Evolutionary conservation across 768 basidiomycete species (phyloP).

Genomic region (Boletus coccyginus): DNA sequence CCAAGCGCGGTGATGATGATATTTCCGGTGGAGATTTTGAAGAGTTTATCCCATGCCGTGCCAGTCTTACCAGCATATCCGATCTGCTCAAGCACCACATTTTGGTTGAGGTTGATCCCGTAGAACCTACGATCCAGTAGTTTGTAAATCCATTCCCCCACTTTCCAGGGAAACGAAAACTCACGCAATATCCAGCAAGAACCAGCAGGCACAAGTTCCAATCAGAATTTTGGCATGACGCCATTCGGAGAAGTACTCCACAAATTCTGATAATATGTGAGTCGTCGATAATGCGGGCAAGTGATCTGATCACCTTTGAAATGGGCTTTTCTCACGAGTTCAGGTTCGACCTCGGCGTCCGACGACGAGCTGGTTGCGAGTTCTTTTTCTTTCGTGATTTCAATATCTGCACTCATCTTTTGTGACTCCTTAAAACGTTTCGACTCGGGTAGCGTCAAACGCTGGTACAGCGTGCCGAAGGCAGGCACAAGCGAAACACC

Average conservation of each 20-base stretch:
- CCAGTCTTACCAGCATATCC: conserved; percentile 60
- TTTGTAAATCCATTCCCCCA: neutral
- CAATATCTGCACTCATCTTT: conserved; percentile 21
- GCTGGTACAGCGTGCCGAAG: conserved; percentile 71
- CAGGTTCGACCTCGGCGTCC: conserved; percentile 9
- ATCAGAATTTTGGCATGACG: conserved; percentile 63
- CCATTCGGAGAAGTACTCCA: conserved; percentile 71
- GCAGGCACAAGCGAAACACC: conserved; percentile 77
- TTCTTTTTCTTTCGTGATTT: conserved; percentile 27
- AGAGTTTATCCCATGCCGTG: conserved; percentile 61
- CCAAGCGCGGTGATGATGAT: conserved; percentile 74
- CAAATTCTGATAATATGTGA: conserved; percentile 45
- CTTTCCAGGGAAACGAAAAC: neutral
- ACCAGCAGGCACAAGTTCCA: conserved; percentile 70
- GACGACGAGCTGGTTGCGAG: neutral
- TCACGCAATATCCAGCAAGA: conserved; percentile 71
- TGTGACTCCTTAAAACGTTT: conserved; percentile 50
- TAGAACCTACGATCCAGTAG: conserved; percentile 51
- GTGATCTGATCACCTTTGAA: conserved; percentile 38
- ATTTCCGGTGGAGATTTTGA: conserved; percentile 63
- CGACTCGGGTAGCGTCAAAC: conserved; percentile 70
- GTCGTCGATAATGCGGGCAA: neutral
- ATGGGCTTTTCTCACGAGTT: conserved; percentile 46
- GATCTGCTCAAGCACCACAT: conserved; percentile 72
- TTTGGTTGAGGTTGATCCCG: conserved; percentile 74